Evolutionary conservation across 495 filamentous ascomycete genomes (phyloP).

Genomic region (Endocarpon pusillum): DNA sequence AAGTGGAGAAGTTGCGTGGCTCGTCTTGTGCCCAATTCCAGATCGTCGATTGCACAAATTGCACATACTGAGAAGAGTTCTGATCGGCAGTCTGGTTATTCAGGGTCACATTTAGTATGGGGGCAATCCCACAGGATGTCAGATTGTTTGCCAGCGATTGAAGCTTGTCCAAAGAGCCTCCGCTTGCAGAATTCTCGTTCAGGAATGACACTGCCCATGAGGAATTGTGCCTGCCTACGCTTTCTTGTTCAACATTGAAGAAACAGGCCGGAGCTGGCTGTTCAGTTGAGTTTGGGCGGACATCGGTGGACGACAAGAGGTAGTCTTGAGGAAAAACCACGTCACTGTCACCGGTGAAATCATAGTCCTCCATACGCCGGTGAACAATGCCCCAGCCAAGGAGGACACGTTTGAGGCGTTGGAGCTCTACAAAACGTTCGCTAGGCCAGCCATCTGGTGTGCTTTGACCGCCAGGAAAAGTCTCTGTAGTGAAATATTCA

Average conservation of each 20-base stretch:
- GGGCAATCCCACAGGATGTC: conserved; percentile 40
- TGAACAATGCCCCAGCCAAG: conserved; percentile 38
- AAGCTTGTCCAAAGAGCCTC: conserved; percentile 15
- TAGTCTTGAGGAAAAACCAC: conserved; percentile 27
- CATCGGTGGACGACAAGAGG: conserved; percentile 15
- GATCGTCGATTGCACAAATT: conserved; percentile 28
- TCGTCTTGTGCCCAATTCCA: conserved; percentile 45
- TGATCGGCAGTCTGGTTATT: conserved; percentile 32
- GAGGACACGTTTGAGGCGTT: conserved; percentile 30
- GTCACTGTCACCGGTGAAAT: conserved; percentile 24
- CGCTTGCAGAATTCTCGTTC: conserved; percentile 12
- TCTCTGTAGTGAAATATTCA: conserved; percentile 33
- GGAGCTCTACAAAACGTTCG: conserved; percentile 36
- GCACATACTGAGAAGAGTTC: conserved; percentile 28
- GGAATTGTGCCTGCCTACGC: conserved; percentile 29
- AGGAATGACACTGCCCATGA: conserved; percentile 34
- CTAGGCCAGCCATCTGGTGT: conserved; percentile 49
- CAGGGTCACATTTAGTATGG: conserved; percentile 36
- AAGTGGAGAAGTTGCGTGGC: conserved; percentile 25
- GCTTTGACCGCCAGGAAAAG: conserved; percentile 20
- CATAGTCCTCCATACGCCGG: conserved; percentile 35
- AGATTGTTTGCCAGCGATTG: conserved; percentile 22
- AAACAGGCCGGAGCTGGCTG: conserved; percentile 33
- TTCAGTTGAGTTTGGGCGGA: conserved; percentile 14
- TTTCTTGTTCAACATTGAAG: conserved; percentile 21